Evolutionary conservation across 2,329 filamentous ascomycete species (phyloP).

Genomic region (Colletotrichum graminicola): DNA sequence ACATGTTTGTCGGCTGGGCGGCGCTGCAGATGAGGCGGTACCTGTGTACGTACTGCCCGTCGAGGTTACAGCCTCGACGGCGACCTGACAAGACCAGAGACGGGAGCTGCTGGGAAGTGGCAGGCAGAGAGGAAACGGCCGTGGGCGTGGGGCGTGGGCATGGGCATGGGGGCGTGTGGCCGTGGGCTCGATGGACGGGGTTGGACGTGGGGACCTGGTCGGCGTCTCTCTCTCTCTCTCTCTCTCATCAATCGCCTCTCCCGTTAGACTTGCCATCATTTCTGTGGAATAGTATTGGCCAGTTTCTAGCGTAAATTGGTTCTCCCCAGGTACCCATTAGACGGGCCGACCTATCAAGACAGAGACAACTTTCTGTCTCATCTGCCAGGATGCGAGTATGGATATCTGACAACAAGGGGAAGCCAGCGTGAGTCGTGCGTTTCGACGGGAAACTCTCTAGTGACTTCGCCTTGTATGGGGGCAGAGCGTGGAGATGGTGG

Average conservation of each 20-base stretch:
- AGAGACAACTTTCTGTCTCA: constrained; percentile 42
- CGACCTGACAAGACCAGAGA: constrained; percentile 14
- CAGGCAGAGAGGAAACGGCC: constrained; percentile 1
- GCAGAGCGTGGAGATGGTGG: constrained; percentile 22
- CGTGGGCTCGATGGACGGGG: not conserved
- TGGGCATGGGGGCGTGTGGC: not conserved
- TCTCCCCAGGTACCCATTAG: constrained; percentile 37
- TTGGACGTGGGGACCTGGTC: constrained; percentile 23
- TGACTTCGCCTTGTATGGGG: constrained; percentile 36
- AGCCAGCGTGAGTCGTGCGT: constrained; percentile 42
- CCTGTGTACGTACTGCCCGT: not conserved
- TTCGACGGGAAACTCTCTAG: constrained; percentile 40
- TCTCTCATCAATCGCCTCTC: constrained; percentile 3
- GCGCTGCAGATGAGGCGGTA: not conserved
- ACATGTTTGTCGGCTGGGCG: constrained; percentile 23
- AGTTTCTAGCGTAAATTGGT: constrained; percentile 40
- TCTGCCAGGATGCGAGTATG: constrained; percentile 41
- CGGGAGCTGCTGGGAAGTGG: constrained; percentile 18
- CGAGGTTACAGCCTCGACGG: constrained; percentile 6
- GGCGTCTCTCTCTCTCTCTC: not conserved
- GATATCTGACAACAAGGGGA: constrained; percentile 40
- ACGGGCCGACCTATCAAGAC: constrained; percentile 43
- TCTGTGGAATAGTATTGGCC: constrained; percentile 28
- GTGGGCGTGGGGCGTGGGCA: not conserved
- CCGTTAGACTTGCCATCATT: constrained; percentile 1